A percentile compares a stretch with the other conserved stretches of the same genome.
Evolutionary conservation across 805 yeast species (phyloP).

Genomic region (Cyberlindnera amylophila): DNA sequence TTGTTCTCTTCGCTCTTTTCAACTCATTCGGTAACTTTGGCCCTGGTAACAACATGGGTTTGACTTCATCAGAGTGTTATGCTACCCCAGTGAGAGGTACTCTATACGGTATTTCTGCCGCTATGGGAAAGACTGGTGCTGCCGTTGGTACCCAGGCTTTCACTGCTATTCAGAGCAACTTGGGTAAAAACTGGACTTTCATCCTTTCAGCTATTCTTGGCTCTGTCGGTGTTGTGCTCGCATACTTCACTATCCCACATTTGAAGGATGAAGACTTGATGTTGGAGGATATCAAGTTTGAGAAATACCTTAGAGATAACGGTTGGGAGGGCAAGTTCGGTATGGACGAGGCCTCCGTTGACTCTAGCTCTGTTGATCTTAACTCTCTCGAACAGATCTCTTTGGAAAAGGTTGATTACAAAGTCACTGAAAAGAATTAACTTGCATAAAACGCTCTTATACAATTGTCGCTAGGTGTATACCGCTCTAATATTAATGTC

Average conservation of each 20-base stretch:
- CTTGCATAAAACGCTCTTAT: too few relatives aligned
- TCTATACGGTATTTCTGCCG: slow-evolving; percentile 71
- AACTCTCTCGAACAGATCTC: slow-evolving; percentile 12
- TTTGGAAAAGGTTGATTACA: slow-evolving; percentile 2
- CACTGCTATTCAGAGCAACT: slow-evolving; percentile 58
- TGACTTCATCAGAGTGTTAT: slow-evolving; percentile 60
- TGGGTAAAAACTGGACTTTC: slow-evolving; percentile 73
- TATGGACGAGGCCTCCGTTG: slow-evolving; percentile 17
- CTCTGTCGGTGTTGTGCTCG: slow-evolving; percentile 54
- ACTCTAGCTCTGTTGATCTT: slow-evolving; percentile 8
- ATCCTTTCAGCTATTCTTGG: slow-evolving; percentile 78
- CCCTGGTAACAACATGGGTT: slow-evolving; percentile 75
- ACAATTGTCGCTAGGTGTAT: too few relatives aligned
- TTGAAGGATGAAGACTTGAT: slow-evolving; percentile 64
- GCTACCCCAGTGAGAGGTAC: slow-evolving; percentile 81
- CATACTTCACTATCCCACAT: slow-evolving; percentile 64
- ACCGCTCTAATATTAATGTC: too few relatives aligned
- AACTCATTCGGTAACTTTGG: slow-evolving; percentile 70
- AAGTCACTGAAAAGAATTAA: slow-evolving; percentile 1
- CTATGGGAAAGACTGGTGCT: slow-evolving; percentile 83
- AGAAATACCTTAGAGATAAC: slow-evolving; percentile 49
- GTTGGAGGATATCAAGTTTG: slow-evolving; percentile 60
- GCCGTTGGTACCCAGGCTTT: slow-evolving; percentile 74
- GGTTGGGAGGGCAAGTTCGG: slow-evolving; percentile 55
- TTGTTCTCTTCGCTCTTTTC: slow-evolving; percentile 71